A percentile compares a stretch with the other conserved stretches of the same genome.
These are phyloP conservation scores for Crithidia mellificae DNA, from an alignment of 208 protist species.

Conservation along the genomic window DNA sequence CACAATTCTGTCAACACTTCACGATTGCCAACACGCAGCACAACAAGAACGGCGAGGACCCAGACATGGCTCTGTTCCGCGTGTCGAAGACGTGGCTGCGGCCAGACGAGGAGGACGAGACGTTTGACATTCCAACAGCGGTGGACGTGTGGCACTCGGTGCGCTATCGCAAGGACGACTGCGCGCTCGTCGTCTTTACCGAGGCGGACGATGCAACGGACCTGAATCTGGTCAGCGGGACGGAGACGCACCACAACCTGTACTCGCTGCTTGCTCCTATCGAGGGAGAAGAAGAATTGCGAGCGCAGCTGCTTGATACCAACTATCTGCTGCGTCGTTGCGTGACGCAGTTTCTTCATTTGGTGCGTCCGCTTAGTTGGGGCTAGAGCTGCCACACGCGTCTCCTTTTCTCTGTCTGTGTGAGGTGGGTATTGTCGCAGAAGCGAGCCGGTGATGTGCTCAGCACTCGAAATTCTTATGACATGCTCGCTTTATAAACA, in stretches of 20 bases:
- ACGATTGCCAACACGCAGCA: conserved; percentile 75
- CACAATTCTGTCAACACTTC: conserved; percentile 84
- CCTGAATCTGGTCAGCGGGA: conserved; percentile 53
- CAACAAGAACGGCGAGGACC: conserved; percentile 88
- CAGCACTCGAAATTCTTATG: no score
- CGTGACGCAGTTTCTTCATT: conserved; percentile 73
- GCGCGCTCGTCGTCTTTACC: conserved; percentile 57
- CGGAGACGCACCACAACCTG: conserved; percentile 85
- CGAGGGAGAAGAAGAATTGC: conserved; percentile 59
- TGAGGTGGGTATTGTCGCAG: no score
- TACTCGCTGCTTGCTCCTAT: conserved; percentile 63
- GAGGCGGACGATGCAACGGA: conserved; percentile 60
- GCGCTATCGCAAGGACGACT: conserved; percentile 78
- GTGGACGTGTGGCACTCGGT: conserved; percentile 62
- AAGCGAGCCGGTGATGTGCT: no score
- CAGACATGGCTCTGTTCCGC: conserved; percentile 89
- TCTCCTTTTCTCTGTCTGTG: no score
- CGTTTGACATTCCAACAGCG: conserved; percentile 33
- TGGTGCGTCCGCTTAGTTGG: conserved; percentile 87
- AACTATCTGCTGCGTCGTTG: conserved; percentile 88
- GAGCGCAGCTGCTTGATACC: conserved; percentile 49
- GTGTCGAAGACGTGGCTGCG: conserved; percentile 55
- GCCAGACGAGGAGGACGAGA: conserved; percentile 47
- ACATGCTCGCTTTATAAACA: no score
- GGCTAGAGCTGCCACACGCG: no score